A percentile compares a stretch with the other conserved stretches of the same genome.
phyloP scores from a whole-genome alignment of 2,329 filamentous ascomycete genomes.

The Diaporthe vexans region DNA sequence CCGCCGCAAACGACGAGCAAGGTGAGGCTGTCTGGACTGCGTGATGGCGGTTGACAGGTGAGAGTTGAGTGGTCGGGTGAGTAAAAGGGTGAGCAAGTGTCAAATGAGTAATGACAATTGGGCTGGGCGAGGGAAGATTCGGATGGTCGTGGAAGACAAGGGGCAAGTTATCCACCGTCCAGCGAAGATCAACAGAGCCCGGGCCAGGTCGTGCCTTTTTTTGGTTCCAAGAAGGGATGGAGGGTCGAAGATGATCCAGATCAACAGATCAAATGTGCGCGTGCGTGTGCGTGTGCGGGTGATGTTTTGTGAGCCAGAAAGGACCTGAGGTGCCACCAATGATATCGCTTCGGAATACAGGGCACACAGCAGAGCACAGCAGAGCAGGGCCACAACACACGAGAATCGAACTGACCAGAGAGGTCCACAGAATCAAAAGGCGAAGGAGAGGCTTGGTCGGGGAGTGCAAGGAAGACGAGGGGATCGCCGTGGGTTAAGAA shows the following conservation, averaged over 20 bases:
- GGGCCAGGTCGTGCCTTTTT: conserved; percentile 30
- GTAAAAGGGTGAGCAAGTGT: background rate
- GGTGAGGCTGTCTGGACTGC: conserved; percentile 10
- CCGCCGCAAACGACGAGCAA: conserved; percentile 33
- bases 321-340: conserved; percentile 32
- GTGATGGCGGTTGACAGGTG: conserved; percentile 18
- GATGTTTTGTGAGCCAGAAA: background rate
- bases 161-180: conserved; percentile 31
- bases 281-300: conserved; percentile 1
- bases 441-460: conserved; percentile 21
- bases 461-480: conserved; percentile 35
- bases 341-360: conserved; percentile 14
- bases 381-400: conserved; percentile 13
- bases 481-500: conserved; percentile 40
- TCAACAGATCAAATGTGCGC: conserved; percentile 37
- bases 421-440: conserved; percentile 36
- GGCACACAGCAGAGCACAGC: conserved; percentile 26
- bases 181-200: conserved; percentile 25
- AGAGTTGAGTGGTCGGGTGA: conserved; percentile 17
- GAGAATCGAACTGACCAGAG: conserved; percentile 31
- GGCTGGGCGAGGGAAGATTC: conserved; percentile 23
- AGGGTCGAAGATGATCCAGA: conserved; percentile 34
- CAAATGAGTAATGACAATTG: conserved; percentile 20
- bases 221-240: conserved; percentile 19
- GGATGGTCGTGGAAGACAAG: conserved; percentile 25